These are phyloP conservation scores for Backusella parvicylindrica DNA, from an alignment of 192 early-diverging fungal species.

Conservation along the genomic window DNA sequence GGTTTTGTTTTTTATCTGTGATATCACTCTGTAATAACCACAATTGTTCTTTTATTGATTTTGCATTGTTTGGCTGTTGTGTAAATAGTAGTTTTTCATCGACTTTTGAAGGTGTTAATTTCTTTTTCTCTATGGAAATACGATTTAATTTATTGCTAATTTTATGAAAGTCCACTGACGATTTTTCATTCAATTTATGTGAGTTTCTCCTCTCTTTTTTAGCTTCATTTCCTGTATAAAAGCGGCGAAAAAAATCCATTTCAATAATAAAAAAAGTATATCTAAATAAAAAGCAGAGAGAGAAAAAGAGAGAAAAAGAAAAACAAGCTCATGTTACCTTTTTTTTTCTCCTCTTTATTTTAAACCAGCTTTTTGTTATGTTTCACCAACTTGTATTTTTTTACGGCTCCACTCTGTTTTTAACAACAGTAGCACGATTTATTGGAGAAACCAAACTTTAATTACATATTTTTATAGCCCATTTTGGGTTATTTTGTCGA, in stretches of 20 bases:
- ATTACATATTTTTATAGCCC: not conserved
- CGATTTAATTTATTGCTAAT: not conserved
- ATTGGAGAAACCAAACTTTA: not conserved
- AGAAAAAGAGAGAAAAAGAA: not conserved
- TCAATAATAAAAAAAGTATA: not conserved
- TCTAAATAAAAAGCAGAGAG: not conserved
- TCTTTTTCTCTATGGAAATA: not conserved
- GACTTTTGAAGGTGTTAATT: not conserved
- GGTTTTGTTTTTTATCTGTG: not conserved
- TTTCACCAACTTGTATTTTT: constrained; percentile 1
- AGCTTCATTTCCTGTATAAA: not conserved
- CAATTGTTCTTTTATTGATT: not conserved
- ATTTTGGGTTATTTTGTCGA: constrained; percentile 4
- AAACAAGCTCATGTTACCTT: not conserved
- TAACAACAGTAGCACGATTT: not conserved
- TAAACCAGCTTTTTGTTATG: not conserved
- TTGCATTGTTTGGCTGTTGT: not conserved
- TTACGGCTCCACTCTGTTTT: constrained; percentile 3
- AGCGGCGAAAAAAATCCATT: not conserved
- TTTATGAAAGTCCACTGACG: not conserved
- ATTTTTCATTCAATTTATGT: not conserved
- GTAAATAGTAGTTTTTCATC: not conserved
- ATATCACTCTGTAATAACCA: not conserved
- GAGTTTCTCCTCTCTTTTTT: not conserved
- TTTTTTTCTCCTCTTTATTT: not conserved